These are phyloP conservation scores for Didymella keratinophila DNA, from an alignment of 2,329 filamentous ascomycete species.

Conservation along the genomic window DNA sequence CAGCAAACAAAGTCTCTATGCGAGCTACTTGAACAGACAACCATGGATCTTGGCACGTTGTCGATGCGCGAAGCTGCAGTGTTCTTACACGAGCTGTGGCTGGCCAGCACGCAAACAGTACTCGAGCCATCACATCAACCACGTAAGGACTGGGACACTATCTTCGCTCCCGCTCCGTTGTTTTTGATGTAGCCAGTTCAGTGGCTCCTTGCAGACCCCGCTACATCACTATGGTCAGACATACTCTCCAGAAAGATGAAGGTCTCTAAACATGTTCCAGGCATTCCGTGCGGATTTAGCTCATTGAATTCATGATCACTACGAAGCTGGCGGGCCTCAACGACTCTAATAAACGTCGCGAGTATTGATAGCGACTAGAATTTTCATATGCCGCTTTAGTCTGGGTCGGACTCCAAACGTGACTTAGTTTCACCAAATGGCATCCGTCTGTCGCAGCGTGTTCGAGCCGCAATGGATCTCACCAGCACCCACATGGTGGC, in stretches of 20 bases:
- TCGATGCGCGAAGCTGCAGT: constrained; percentile 11
- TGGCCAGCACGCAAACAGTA: background rate
- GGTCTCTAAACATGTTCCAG: too few relatives aligned
- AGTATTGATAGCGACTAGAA: too few relatives aligned
- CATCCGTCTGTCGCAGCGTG: background rate
- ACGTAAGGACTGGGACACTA: background rate
- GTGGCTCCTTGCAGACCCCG: too few relatives aligned
- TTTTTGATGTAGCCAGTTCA: constrained; percentile 7
- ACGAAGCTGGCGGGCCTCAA: too few relatives aligned
- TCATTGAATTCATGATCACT: too few relatives aligned
- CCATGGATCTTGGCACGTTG: constrained; percentile 10
- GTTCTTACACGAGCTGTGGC: constrained; percentile 2
- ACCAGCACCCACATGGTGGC: background rate
- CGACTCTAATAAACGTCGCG: too few relatives aligned
- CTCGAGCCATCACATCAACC: background rate
- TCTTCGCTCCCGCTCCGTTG: background rate
- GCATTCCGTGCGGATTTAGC: too few relatives aligned
- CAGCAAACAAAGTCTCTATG: constrained; percentile 1
- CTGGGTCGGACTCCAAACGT: too few relatives aligned
- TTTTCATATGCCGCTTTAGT: too few relatives aligned
- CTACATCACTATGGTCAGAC: too few relatives aligned
- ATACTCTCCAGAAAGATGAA: too few relatives aligned
- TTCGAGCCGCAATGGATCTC: background rate
- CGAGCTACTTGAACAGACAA: constrained; percentile 2
- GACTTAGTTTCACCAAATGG: background rate